Conservation (phyloP, 371 early-diverging fungal genomes). For the Nematocida sp. region DNA sequence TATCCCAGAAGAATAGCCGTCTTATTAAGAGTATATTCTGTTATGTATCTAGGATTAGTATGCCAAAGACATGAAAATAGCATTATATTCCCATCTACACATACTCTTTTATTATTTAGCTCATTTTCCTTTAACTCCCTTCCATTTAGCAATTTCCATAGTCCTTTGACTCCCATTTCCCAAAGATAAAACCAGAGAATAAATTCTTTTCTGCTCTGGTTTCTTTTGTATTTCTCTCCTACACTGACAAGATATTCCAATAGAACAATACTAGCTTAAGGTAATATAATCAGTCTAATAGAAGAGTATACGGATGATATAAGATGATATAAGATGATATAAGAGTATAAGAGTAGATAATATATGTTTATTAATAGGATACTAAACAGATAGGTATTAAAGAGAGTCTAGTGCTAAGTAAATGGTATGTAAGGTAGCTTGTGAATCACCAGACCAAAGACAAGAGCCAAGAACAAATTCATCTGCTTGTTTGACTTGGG, state of each 20-base stretch:
- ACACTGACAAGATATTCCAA: background rate
- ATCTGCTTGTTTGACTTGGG: constrained; percentile 77
- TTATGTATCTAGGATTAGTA: constrained; percentile 7
- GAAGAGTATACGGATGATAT: no score
- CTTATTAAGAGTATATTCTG: constrained; percentile 33
- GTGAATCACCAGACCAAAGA: constrained; percentile 69
- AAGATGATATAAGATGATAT: no score
- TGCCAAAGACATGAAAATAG: constrained; percentile 21
- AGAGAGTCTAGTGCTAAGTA: no score
- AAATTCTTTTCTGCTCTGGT: background rate
- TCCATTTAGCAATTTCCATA: constrained; percentile 40
- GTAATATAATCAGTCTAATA: no score
- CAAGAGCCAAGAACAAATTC: constrained; percentile 93
- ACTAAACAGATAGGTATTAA: no score
- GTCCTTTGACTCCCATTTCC: constrained; percentile 30
- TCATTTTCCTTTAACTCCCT: background rate
- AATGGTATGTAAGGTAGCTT: no score
- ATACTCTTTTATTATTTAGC: background rate
- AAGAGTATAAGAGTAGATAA: no score
- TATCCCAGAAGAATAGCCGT: constrained; percentile 6
- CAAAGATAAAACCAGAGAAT: background rate
- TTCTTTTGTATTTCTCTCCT: background rate
- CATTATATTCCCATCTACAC: constrained; percentile 32
- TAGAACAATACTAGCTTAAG: no score
- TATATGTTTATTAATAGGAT: no score